Evolutionary conservation across 768 basidiomycete genomes (phyloP).

Genomic region (Mycena olivaceomarginata): DNA sequence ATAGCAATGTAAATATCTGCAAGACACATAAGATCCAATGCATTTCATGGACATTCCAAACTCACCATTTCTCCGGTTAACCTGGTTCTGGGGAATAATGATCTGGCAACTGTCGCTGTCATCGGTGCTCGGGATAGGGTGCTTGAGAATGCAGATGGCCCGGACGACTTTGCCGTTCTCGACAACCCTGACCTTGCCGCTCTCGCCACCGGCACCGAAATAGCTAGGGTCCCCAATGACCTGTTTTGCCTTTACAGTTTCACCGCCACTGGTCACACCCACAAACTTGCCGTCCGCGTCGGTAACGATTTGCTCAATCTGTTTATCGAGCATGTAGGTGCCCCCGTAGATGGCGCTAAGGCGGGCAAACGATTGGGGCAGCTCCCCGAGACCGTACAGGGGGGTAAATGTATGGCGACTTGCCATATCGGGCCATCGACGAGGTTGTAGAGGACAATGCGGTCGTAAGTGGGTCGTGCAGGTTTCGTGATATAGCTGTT

Average conservation of each 20-base stretch:
- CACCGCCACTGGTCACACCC: conserved; percentile 91
- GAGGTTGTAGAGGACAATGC: conserved; percentile 98
- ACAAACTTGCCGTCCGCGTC: conserved; percentile 92
- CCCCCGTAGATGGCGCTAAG: conserved; percentile 99
- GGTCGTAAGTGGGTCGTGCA: conserved; percentile 93
- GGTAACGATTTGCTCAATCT: conserved; percentile 92
- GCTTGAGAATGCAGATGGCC: conserved; percentile 98
- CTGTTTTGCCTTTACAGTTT: conserved; percentile 97
- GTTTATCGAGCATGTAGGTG: conserved; percentile 99
- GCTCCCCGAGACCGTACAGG: conserved; percentile 98
- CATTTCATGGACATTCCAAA: conserved; percentile 24
- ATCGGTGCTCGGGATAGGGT: conserved; percentile 98
- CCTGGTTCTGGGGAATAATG: conserved; percentile 99
- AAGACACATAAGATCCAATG: conserved; percentile 13
- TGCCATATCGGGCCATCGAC: conserved; percentile 99
- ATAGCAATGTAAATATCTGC: conserved; percentile 99
- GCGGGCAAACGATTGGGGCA: conserved; percentile 98
- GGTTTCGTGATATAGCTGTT: conserved; percentile 93
- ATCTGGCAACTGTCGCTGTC: conserved; percentile 97
- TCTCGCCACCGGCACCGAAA: conserved; percentile 88
- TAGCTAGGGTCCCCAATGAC: conserved; percentile 99
- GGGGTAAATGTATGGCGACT: conserved; percentile 99
- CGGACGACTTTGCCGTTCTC: conserved; percentile 97
- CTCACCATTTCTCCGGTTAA: conserved; percentile 92
- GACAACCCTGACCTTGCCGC: conserved; percentile 90